Evolutionary conservation across 495 filamentous ascomycete genomes (phyloP).

Genomic region (Thermochaetoides thermophila): DNA sequence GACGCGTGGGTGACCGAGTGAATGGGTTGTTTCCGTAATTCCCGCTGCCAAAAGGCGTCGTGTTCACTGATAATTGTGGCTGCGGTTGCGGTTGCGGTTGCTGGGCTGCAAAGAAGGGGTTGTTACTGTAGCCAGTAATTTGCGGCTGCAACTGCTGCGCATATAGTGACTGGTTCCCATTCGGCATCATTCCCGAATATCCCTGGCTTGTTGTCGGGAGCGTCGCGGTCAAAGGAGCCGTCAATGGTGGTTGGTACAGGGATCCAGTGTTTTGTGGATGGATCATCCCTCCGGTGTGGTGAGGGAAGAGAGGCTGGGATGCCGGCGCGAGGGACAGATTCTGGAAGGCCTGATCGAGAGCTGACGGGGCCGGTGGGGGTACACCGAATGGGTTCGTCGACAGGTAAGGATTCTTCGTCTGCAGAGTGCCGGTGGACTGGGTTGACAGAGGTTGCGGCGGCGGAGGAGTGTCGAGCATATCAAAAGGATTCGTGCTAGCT

Average conservation of each 20-base stretch:
- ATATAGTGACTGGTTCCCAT: slow-evolving; percentile 31
- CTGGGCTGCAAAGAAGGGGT: slow-evolving; percentile 45
- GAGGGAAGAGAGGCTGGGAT: slow-evolving; percentile 56
- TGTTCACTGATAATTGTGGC: slow-evolving; percentile 24
- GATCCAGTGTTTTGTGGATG: slow-evolving; percentile 33
- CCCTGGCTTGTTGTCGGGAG: slow-evolving; percentile 41
- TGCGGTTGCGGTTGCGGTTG: slow-evolving; percentile 15
- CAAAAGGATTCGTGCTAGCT: slow-evolving; percentile 55
- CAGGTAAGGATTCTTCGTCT: slow-evolving; percentile 37
- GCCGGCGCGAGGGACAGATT: slow-evolving; percentile 49
- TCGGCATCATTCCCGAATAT: slow-evolving; percentile 24
- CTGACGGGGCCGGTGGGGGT: slow-evolving; percentile 27
- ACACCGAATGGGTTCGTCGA: slow-evolving; percentile 37
- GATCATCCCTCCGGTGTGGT: slow-evolving; percentile 67
- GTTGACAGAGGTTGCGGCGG: slow-evolving; percentile 37
- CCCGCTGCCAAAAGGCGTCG: slow-evolving; percentile 15
- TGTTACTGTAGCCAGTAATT: slow-evolving; percentile 33
- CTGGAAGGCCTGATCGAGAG: slow-evolving; percentile 54
- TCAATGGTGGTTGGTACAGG: slow-evolving; percentile 37
- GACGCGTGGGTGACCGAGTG: slow-evolving; percentile 29
- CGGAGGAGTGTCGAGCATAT: slow-evolving; percentile 31
- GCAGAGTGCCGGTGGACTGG: slow-evolving; percentile 41
- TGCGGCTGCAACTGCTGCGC: slow-evolving; percentile 23
- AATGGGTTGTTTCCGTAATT: slow-evolving; percentile 30
- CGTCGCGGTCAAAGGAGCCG: slow-evolving; percentile 48